Evolutionary conservation across 371 early-diverging fungal genomes (phyloP), one percentile per base, ranked within the genome.

Genomic region (Fennellomyces sp.): DNA sequence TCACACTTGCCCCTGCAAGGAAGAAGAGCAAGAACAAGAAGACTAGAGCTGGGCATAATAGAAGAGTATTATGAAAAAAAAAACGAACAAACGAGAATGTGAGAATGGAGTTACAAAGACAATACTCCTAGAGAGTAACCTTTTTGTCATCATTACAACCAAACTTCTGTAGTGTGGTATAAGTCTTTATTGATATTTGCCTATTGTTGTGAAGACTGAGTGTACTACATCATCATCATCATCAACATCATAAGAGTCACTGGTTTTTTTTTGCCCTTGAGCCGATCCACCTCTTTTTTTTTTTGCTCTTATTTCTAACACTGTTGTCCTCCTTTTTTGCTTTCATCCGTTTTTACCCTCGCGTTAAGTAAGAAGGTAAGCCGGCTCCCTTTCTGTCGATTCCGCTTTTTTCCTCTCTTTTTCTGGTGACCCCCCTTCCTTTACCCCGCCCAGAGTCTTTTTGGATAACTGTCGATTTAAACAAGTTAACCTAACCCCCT

Each of bases 311-410:
- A 17, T 17, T 45, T 10, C 45, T 49, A 4, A 7, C 17, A 27
- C 2, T 33, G 36, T 53, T 38, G 19, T 41, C 19, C 12, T 41
- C 19, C n/a, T 17, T 41, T 41, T n/a, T 41, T 41, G 13, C 35
- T 33, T 33, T 8, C 35, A n/a, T 13, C 35, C 13, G 35, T 33
- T 6, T 33, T 33, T 6, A 53, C 23, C 42, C 29, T 56, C 56
- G 39, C 56, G 56, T 56, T 17, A 17, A 29, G 30, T 19, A 42
- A 60, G 41, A 23, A 51, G 29, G 33, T 11, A 51, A 60, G 23
- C 6, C 19, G 49, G 49, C 45, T 30, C 53, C 53, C 53, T 53
- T 53, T 49, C 29, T 49, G 49, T 49, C 31, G 31, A 33, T 30
- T 38, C 23, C 53, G 25, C 19, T n/a, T 6, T 53, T 0, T 13